Evolutionary conservation across 495 filamentous ascomycete genomes (phyloP).

Genomic region (Hypoxylon fragiforme): DNA sequence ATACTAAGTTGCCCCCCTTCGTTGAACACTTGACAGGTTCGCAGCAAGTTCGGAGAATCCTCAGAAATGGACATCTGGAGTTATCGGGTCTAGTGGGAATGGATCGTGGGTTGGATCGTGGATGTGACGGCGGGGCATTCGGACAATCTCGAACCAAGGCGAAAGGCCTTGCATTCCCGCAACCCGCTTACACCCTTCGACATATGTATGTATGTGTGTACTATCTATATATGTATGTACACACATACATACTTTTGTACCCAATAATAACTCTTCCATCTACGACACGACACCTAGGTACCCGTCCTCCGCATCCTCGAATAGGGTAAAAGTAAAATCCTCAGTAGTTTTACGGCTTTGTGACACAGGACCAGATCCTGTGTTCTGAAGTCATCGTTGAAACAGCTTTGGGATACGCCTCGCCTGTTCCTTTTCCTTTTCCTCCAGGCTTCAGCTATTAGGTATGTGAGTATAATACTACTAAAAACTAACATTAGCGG

Average conservation of each 20-base stretch:
- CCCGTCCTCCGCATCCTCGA: conserved; percentile 28
- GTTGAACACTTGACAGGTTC: conserved; percentile 3
- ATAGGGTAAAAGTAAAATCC: conserved; percentile 6
- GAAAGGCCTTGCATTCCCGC: conserved; percentile 34
- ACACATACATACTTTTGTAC: too few relatives aligned
- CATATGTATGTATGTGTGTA: too few relatives aligned
- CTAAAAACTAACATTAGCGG: neutral
- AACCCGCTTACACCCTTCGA: conserved; percentile 29
- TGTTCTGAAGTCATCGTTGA: neutral
- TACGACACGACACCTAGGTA: conserved; percentile 5
- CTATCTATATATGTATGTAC: too few relatives aligned
- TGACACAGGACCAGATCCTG: neutral
- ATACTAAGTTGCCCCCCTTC: neutral
- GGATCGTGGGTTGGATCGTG: conserved; percentile 25
- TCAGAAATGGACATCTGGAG: conserved; percentile 15
- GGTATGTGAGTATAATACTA: too few relatives aligned
- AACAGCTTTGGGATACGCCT: neutral
- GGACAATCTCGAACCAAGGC: conserved; percentile 34
- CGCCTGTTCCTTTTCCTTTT: too few relatives aligned
- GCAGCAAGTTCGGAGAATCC: conserved; percentile 12
- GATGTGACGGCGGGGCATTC: conserved; percentile 33
- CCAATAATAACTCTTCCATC: conserved; percentile 31
- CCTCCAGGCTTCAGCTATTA: too few relatives aligned
- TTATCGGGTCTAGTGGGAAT: conserved; percentile 27
- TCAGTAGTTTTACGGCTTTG: too few relatives aligned